phyloP scores from a whole-genome alignment of 306 rosid genomes.

The Trichosanthes truncata region DNA sequence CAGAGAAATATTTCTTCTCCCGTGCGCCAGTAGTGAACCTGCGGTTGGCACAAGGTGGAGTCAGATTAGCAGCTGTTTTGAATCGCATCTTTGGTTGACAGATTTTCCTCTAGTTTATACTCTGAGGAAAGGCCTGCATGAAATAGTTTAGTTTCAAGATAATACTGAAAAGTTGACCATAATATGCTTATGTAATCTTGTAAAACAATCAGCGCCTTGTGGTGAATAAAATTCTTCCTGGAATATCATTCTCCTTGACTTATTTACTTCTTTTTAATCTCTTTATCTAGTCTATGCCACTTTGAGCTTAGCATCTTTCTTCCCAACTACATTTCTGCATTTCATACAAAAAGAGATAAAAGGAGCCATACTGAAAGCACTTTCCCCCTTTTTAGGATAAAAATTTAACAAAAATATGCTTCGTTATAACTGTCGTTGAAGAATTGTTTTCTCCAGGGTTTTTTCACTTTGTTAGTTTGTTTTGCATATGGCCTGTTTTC shows the following conservation, averaged over 20 bases:
- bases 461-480: background rate
- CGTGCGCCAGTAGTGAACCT: conserved; percentile 47
- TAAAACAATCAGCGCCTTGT: background rate
- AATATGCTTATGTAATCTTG: background rate
- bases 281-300: background rate
- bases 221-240: background rate
- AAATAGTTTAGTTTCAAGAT: background rate
- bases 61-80: conserved; percentile 72
- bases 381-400: background rate
- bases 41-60: conserved; percentile 81
- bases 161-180: background rate
- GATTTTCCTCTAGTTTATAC: background rate
- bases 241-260: background rate
- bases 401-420: background rate
- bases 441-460: background rate
- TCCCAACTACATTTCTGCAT: background rate
- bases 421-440: background rate
- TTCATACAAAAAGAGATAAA: background rate
- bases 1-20: conserved; percentile 72
- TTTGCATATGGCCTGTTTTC: background rate
- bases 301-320: background rate
- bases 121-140: background rate
- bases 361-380: background rate
- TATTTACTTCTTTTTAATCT: background rate
- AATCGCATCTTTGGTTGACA: conserved; percentile 44